These are phyloP conservation scores for Globisporangium uncinulatum DNA, from an alignment of 352 stramenopile species.

Conservation along the genomic window DNA sequence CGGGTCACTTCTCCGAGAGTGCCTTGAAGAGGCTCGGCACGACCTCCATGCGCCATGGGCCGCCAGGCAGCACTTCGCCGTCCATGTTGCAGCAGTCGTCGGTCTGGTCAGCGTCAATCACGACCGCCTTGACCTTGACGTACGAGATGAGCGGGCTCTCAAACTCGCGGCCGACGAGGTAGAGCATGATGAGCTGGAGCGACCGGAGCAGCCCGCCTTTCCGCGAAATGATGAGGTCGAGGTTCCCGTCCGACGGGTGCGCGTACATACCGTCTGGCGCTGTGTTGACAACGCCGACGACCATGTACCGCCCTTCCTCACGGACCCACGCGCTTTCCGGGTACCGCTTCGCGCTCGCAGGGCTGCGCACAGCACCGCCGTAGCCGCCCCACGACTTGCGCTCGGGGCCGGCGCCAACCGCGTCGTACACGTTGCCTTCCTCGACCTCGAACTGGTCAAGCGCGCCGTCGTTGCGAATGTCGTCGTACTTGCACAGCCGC, in stretches of 20 bases:
- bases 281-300: conserved; percentile 61
- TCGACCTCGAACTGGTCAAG: conserved; percentile 68
- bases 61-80: conserved; percentile 59
- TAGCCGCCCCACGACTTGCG: conserved; percentile 60
- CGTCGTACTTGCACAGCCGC: conserved; percentile 66
- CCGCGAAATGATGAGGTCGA: conserved; percentile 69
- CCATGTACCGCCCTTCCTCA: conserved; percentile 46
- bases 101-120: conserved; percentile 53
- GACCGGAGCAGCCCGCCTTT: conserved; percentile 38
- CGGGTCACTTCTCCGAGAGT: conserved; percentile 61
- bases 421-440: conserved; percentile 68
- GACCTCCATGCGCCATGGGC: conserved; percentile 67
- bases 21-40: conserved; percentile 64
- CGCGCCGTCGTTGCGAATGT: conserved; percentile 51
- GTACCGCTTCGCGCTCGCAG: conserved; percentile 56
- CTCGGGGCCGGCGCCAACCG: conserved; percentile 13
- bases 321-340: conserved; percentile 35
- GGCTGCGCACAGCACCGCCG: conserved; percentile 47
- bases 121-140: conserved; percentile 73
- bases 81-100: conserved; percentile 68
- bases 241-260: conserved; percentile 72
- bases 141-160: conserved; percentile 58
- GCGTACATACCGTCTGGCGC: conserved; percentile 77
- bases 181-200: conserved; percentile 41
- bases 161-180: conserved; percentile 51